A percentile compares a stretch with the other conserved stretches of the same genome.
phyloP scores from a whole-genome alignment of 768 basidiomycete genomes.

The Tylopilus balloui region DNA sequence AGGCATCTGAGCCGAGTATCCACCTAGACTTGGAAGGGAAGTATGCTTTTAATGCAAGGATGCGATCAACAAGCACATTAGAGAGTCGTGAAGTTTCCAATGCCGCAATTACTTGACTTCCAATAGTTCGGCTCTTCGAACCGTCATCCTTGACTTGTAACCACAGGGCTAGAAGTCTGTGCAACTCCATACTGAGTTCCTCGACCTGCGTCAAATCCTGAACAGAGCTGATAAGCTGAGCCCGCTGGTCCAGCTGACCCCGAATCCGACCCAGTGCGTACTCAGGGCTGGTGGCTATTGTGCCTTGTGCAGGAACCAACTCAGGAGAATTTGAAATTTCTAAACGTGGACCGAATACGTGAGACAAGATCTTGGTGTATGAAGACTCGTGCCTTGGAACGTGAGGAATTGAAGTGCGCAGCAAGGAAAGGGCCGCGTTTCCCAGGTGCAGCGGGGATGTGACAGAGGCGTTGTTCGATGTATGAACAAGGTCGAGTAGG shows the following conservation, averaged over 20 bases:
- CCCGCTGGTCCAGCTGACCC: slow-evolving; percentile 73
- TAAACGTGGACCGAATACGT: slow-evolving; percentile 74
- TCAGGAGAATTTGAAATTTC: slow-evolving; percentile 83
- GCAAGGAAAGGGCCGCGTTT: slow-evolving; percentile 25
- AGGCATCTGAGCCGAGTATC: slow-evolving; percentile 98
- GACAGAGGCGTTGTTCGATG: slow-evolving; percentile 35
- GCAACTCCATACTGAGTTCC: slow-evolving; percentile 50
- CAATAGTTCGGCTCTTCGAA: slow-evolving; percentile 53
- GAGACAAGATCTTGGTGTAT: slow-evolving; percentile 83
- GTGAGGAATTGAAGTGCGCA: slow-evolving; percentile 40
- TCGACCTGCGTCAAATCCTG: slow-evolving; percentile 58
- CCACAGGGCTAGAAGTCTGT: slow-evolving; percentile 78
- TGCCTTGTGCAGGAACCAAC: slow-evolving; percentile 64
- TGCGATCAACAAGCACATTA: slow-evolving; percentile 46
- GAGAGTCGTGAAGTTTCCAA: slow-evolving; percentile 41
- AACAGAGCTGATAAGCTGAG: slow-evolving; percentile 58
- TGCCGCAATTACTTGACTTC: slow-evolving; percentile 49
- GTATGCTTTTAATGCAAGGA: slow-evolving; percentile 56
- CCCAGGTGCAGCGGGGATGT: slow-evolving; percentile 50
- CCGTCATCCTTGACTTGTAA: slow-evolving; percentile 68
- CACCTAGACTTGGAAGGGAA: slow-evolving; percentile 75
- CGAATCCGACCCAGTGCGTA: slow-evolving; percentile 91
- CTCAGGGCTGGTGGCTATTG: slow-evolving; percentile 84
- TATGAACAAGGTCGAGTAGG: slow-evolving; percentile 49
- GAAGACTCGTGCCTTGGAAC: slow-evolving; percentile 89